These are phyloP conservation scores for Chlorella vulgaris DNA, from an alignment of 139 green algal genomes.

Conservation along the genomic window DNA sequence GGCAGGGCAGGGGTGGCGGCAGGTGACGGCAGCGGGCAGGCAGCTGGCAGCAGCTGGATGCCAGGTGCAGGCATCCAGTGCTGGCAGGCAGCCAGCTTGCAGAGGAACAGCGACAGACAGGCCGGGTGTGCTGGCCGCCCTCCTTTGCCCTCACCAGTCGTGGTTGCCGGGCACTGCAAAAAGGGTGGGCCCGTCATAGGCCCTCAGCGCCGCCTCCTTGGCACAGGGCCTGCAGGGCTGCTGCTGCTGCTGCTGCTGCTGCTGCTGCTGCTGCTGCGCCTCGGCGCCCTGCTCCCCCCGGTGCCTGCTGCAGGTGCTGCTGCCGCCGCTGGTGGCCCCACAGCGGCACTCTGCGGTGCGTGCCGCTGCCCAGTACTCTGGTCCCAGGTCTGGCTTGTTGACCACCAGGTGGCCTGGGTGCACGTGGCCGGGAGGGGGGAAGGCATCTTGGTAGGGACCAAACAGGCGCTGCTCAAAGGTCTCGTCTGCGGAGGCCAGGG, in stretches of 20 bases:
- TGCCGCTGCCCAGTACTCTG: slow-evolving; percentile 23
- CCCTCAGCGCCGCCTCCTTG: slow-evolving; percentile 51
- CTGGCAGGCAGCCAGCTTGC: not conserved
- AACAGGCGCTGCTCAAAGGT: slow-evolving; percentile 84
- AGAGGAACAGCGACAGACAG: not conserved
- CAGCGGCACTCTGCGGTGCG: slow-evolving; percentile 11
- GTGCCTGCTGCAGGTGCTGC: slow-evolving; percentile 5
- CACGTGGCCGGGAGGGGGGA: slow-evolving; percentile 79
- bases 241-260: slow-evolving; percentile 1
- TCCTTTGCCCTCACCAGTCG: slow-evolving; percentile 66
- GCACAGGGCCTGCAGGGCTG: slow-evolving; percentile 18
- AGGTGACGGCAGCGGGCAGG: not conserved
- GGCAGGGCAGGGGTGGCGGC: not conserved
- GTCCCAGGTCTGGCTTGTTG: slow-evolving; percentile 62
- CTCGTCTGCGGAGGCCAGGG: slow-evolving; percentile 49
- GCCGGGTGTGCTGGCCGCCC: not conserved
- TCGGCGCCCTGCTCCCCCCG: no score
- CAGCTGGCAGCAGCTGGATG: not conserved
- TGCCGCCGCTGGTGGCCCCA: not conserved
- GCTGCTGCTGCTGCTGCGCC: not conserved
- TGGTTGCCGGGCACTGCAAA: slow-evolving; percentile 89
- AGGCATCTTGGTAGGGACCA: slow-evolving; percentile 78
- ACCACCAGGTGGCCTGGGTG: slow-evolving; percentile 79
- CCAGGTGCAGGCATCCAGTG: no score
- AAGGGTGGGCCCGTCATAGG: slow-evolving; percentile 68